Evolutionary conservation across 192 early-diverging fungal species (phyloP).

Genomic region (Coemansia sp.): DNA sequence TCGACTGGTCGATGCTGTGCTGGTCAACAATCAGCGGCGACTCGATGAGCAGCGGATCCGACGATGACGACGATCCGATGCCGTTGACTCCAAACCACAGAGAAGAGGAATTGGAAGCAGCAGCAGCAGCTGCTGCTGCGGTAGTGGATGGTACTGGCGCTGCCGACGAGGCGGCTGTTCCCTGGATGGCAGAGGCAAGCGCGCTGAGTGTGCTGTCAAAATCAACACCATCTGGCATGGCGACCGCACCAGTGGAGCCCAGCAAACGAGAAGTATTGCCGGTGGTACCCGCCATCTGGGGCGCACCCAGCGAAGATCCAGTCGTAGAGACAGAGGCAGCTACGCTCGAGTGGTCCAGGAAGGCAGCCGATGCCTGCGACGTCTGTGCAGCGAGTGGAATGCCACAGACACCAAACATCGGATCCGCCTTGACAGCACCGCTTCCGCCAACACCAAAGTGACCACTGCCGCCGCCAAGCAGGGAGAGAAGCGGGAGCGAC

Average conservation of each 20-base stretch:
- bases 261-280: not conserved
- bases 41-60: constrained; percentile 31
- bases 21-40: constrained; percentile 46
- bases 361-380: too few species aligned
- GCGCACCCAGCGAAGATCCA: not conserved
- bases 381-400: not conserved
- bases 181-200: not conserved
- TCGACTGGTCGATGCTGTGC: constrained; percentile 23
- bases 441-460: constrained; percentile 10
- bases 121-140: not conserved
- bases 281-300: not conserved
- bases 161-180: not conserved
- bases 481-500: constrained; percentile 7
- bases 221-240: not conserved
- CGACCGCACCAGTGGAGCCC: not conserved
- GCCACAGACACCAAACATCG: constrained; percentile 36
- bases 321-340: too few species aligned
- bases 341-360: too few species aligned
- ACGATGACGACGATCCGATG: not conserved
- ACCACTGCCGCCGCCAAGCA: constrained; percentile 21
- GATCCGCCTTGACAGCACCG: constrained; percentile 43
- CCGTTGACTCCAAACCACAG: constrained; percentile 1
- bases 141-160: not conserved
- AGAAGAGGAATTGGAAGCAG: not conserved
- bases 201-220: not conserved